Percentiles rank a stretch among this genome's conserved stretches.
These are phyloP conservation scores for Terfezia boudieri DNA, from an alignment of 495 filamentous ascomycete genomes.

Conservation along the genomic window DNA sequence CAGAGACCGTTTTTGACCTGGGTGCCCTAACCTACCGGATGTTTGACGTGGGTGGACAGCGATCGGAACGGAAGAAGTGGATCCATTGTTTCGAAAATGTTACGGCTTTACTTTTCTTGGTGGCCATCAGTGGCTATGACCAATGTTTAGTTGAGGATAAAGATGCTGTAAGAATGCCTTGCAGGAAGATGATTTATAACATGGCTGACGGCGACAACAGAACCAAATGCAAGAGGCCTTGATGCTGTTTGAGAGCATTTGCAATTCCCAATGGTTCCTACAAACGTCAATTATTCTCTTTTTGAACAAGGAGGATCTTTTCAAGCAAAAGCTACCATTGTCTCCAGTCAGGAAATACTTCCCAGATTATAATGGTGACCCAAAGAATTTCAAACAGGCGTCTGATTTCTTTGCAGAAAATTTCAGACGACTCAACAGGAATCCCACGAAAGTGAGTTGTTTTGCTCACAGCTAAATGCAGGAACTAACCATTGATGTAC, in stretches of 20 bases:
- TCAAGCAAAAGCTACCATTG: slow-evolving; percentile 63
- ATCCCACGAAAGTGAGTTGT: slow-evolving; percentile 35
- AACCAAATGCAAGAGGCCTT: slow-evolving; percentile 99
- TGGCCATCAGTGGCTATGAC: slow-evolving; percentile 90
- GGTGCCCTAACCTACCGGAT: slow-evolving; percentile 91
- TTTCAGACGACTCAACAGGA: slow-evolving; percentile 68
- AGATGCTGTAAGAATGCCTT: slow-evolving; percentile 53
- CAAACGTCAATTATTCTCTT: slow-evolving; percentile 92
- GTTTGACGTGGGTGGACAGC: slow-evolving; percentile 95
- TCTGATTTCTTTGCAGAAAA: slow-evolving; percentile 76
- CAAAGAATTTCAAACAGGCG: slow-evolving; percentile 33
- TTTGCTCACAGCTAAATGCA: background rate
- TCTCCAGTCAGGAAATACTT: slow-evolving; percentile 80
- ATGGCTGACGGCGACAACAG: slow-evolving; percentile 24
- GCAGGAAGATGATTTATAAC: background rate
- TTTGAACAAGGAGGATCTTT: slow-evolving; percentile 97
- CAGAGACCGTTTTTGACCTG: slow-evolving; percentile 86
- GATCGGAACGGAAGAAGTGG: slow-evolving; percentile 98
- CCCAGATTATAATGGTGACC: slow-evolving; percentile 60
- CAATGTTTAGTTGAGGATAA: slow-evolving; percentile 95
- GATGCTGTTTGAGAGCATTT: slow-evolving; percentile 93
- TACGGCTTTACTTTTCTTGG: slow-evolving; percentile 77
- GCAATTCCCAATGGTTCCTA: slow-evolving; percentile 94
- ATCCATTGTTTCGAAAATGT: slow-evolving; percentile 99
- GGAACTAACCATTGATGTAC: slow-evolving; percentile 1